Evolutionary conservation across 73 alveolate species (phyloP).

Genomic region (Symbiodinium pilosum): DNA sequence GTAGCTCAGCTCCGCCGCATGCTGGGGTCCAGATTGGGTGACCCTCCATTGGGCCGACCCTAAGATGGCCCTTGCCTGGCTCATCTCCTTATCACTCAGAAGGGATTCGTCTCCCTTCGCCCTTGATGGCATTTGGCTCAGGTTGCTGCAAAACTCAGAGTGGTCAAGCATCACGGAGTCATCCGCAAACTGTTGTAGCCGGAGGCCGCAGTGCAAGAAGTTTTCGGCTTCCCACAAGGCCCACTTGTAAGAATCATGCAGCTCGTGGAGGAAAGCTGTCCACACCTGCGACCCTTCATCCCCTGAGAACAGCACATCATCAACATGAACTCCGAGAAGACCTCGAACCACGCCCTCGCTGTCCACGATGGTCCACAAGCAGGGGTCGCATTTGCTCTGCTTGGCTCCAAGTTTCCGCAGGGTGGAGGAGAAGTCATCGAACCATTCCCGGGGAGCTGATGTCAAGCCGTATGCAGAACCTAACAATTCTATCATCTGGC

Average conservation of each 20-base stretch:
- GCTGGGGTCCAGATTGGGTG: neutral
- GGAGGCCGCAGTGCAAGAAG: neutral
- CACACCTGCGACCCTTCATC: neutral
- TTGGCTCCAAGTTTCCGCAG: neutral
- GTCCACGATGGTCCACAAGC: neutral
- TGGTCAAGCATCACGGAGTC: neutral
- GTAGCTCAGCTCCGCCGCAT: neutral
- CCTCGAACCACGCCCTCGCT: neutral
- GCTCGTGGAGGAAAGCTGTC: neutral
- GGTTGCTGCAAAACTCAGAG: neutral
- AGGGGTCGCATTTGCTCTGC: neutral
- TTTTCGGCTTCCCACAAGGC: neutral
- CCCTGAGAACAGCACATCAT: neutral
- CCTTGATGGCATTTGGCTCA: neutral
- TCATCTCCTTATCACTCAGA: neutral
- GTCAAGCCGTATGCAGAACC: neutral
- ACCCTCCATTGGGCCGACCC: neutral
- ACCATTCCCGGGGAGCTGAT: constrained; percentile 6
- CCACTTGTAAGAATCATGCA: neutral
- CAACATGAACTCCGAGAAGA: neutral
- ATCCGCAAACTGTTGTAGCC: neutral
- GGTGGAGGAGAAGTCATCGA: neutral
- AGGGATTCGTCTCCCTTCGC: neutral
- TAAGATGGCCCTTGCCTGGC: neutral
- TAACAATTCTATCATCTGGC: neutral